Evolutionary conservation across 2,329 filamentous ascomycete genomes (phyloP), one percentile per base, ranked within the genome.

Genomic region (Aureobasidium sp.): DNA sequence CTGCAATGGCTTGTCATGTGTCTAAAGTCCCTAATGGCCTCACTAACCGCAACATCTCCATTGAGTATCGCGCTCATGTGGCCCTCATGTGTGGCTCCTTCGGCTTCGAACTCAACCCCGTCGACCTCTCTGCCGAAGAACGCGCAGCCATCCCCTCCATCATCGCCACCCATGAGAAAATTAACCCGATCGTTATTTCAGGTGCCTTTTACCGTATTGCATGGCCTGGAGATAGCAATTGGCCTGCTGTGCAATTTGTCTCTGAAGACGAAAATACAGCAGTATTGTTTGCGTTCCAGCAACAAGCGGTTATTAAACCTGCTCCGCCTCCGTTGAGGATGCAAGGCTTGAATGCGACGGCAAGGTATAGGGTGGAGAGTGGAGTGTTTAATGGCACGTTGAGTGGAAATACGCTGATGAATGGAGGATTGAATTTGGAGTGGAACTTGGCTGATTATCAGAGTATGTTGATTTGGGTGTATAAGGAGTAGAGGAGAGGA

Each of bases 1-100:
- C 82, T 0, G 75, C 83, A 0, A 87, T 87, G 84, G 84, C 82
- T 1, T 85, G 84, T n/a, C 85, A 88, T 68, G 75, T 87, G 36
- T 85, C 82, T 9, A 79, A 79, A 0, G 79, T 85, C 0, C 85
- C 85, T 1, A 87, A 87, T 65, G 78, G 80, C 0, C 72, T 82
- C 36, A 85, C 83, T 0, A 71, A 75, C 0, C 82, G 85, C 25
- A 81, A 77, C 1, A 81, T 81, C 1, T 79, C 84, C 0, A 76
- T 87, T 13, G 70, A 71, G 1, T 87, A 87, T 74, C 82, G 85
- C 37, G 83, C 81, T 0, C 84, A 87, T 61, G 85, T 87, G 0
- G 85, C 85, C 6, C 83, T 86, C 76, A 87, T 87, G 85, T 85
- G 85, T 61, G 85, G 85, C 2, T 85, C 82, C 0, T 87, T 87